A percentile compares a stretch with the other conserved stretches of the same genome.
phyloP scores from a whole-genome alignment of 345 rosid species.

The Moricandia moricandioides region DNA sequence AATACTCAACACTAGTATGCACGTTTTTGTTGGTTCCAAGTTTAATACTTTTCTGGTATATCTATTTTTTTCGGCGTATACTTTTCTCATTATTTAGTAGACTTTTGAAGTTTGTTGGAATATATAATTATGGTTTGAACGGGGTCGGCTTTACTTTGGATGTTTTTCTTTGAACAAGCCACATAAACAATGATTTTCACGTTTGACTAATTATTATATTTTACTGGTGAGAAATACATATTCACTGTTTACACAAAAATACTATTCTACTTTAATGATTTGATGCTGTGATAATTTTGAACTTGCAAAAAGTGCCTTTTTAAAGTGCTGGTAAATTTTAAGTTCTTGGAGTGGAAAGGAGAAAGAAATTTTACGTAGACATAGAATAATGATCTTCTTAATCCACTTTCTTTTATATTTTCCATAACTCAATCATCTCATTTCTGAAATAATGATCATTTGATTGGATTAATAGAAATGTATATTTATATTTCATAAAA shows the following conservation, averaged over 20 bases:
- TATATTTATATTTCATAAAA: not conserved
- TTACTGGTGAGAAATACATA: not conserved
- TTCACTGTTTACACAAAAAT: not conserved
- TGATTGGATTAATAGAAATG: not conserved
- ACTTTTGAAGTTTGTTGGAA: conserved; percentile 19
- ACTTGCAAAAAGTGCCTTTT: not conserved
- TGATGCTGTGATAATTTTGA: not conserved
- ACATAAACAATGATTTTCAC: conserved; percentile 28
- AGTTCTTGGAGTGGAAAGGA: not conserved
- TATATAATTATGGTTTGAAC: conserved; percentile 33
- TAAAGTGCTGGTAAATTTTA: not conserved
- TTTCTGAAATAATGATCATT: not conserved
- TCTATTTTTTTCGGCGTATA: conserved; percentile 15
- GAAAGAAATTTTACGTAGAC: not conserved
- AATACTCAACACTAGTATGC: conserved; percentile 16
- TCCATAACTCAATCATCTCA: not conserved
- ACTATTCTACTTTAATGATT: not conserved
- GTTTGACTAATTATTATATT: conserved; percentile 36
- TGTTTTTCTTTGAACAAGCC: conserved; percentile 26
- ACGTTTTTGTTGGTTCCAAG: conserved; percentile 23
- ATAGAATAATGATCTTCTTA: not conserved
- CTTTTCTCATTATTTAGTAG: conserved; percentile 24
- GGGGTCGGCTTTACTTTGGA: conserved; percentile 23
- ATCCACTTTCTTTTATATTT: not conserved
- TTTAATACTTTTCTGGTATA: not conserved